Percentiles rank a stretch among this genome's conserved stretches.
Evolutionary conservation across 2,329 filamentous ascomycete species (phyloP).

Genomic region (Thielaviopsis euricoi): DNA sequence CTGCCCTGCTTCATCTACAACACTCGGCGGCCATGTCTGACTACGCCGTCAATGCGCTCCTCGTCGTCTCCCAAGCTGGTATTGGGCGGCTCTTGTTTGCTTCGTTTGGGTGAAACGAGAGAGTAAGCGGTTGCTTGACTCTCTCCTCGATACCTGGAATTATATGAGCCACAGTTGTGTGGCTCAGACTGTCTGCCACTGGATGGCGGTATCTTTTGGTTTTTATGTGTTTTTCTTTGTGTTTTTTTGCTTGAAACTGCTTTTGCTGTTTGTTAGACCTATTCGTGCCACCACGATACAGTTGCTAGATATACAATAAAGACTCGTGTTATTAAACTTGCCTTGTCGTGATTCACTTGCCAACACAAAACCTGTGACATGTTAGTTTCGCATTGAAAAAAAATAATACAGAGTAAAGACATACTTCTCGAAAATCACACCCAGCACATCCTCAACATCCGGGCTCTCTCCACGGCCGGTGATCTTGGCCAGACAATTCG

Average conservation of each 20-base stretch:
- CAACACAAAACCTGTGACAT: constrained; percentile 35
- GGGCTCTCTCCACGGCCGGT: constrained; percentile 72
- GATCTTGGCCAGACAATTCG: constrained; percentile 65
- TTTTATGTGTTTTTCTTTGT: no score
- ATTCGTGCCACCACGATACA: not conserved
- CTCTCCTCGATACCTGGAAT: not conserved
- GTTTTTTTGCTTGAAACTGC: no score
- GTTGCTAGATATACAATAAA: not conserved
- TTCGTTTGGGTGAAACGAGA: not conserved
- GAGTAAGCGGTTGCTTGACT: not conserved
- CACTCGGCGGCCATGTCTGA: no score
- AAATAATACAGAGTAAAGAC: constrained; percentile 18
- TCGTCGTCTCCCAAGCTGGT: not conserved
- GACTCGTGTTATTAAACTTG: not conserved
- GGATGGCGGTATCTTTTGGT: no score
- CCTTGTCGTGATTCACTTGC: constrained; percentile 24
- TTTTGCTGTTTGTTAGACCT: no score
- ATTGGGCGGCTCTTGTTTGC: not conserved
- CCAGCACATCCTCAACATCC: constrained; percentile 88
- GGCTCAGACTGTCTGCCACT: not conserved
- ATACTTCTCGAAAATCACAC: constrained; percentile 95
- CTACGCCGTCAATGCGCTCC: no score
- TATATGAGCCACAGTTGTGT: not conserved
- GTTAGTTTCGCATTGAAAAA: not conserved
- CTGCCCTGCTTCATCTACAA: no score